Evolutionary conservation across 805 yeast species (phyloP), one percentile per base, ranked within the genome.

Genomic region (Ogataea trehalophila): DNA sequence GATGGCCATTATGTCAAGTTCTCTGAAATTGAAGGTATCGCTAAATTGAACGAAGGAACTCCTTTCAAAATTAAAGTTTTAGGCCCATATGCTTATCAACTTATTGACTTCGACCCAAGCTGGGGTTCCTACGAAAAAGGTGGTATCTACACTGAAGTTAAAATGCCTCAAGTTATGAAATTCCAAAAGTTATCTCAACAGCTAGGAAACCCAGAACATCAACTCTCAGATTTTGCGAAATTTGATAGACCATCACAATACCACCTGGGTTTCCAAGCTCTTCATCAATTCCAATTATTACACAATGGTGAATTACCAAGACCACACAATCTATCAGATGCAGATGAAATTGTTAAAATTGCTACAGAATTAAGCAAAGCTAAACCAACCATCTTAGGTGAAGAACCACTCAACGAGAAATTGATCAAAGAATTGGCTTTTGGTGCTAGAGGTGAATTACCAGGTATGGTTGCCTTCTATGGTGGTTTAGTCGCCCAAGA

Each of bases 401-500:
- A 69, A 15, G 73, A 67, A 8, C 68, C 73, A 23, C 62, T 91
- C 37, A 80, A 89, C 64, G 83, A 76, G 53, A 73, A 81, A 41
- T 68, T 91, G 41, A 71, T 94, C 50, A 77, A 66, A 46, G 91
- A 87, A 60, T 72, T 94, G 51, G 71, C 96, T 0, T 87, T 73
- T 67, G 96, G 92, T 65, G 85, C 97, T 2, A 76, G 83, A 44
- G 99, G 99, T 69, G 97, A 92, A 59, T 68, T 92, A 42, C 96
- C 97, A 18, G 96, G 92, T 35, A 70, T 89, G 63, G 83, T 81
- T 55, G 97, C 97, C 2, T 85, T 91, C 51, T 79, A 82, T 60
- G 99, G 99, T 66, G 98, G 98, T 33, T 73, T 92, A 46, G 85
- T 88, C 41, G 99, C 99, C 3, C 99, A 94, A 69, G 99, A 94